Conservation (phyloP, 1,284 basidiomycete species). For the Ustilago tritici region DNA sequence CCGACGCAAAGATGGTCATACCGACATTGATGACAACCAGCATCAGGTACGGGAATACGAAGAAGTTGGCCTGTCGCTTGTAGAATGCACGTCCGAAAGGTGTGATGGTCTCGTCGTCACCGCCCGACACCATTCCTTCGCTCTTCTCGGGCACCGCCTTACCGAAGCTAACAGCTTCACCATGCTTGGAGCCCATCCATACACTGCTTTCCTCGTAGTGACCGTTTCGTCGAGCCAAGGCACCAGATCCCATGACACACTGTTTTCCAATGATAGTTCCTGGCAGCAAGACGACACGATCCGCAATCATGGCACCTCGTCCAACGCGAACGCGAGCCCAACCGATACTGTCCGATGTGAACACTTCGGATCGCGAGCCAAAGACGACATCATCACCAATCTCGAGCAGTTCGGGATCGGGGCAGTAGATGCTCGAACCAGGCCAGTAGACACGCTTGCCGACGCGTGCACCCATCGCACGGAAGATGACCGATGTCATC, state of each 20-base stretch:
- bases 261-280: constrained; percentile 67
- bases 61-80: constrained; percentile 69
- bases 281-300: constrained; percentile 67
- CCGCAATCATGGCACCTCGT: constrained; percentile 69
- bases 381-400: constrained; percentile 69
- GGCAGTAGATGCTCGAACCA: constrained; percentile 68
- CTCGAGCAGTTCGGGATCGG: constrained; percentile 69
- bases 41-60: constrained; percentile 68
- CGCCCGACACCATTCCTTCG: constrained; percentile 30
- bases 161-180: constrained; percentile 69
- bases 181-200: constrained; percentile 70
- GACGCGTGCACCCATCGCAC: constrained; percentile 68
- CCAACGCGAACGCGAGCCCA: constrained; percentile 68
- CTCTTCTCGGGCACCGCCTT: constrained; percentile 58
- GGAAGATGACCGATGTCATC: constrained; percentile 69
- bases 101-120: constrained; percentile 66
- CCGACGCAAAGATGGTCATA: constrained; percentile 65
- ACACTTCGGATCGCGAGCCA: constrained; percentile 68
- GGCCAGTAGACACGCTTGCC: constrained; percentile 70
- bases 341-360: constrained; percentile 69
- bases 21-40: constrained; percentile 67
- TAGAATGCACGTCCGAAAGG: constrained; percentile 69
- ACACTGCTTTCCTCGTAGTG: constrained; percentile 69
- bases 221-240: constrained; percentile 66
- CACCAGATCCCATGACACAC: constrained; percentile 69